Evolutionary conservation across 2,329 filamentous ascomycete species (phyloP).

Genomic region (Xylaria hypoxylon): DNA sequence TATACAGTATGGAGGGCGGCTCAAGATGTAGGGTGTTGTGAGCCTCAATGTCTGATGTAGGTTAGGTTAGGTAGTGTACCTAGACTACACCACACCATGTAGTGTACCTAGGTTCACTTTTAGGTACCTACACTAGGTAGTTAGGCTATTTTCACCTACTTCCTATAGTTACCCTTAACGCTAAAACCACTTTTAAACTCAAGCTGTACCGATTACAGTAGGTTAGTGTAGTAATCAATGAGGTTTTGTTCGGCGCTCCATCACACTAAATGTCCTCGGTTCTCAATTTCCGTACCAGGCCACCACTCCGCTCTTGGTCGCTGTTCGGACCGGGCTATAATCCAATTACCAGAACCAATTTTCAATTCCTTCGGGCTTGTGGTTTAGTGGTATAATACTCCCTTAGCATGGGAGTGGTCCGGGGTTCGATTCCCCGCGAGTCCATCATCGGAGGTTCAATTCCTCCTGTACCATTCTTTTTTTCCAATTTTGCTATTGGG

Average conservation of each 20-base stretch:
- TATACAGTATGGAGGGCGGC: background rate
- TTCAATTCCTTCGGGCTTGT: too few species aligned
- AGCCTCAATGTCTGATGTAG: background rate
- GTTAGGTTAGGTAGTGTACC: too few species aligned
- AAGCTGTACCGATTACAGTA: background rate
- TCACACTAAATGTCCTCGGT: conserved; percentile 7
- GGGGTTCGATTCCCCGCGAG: conserved; percentile 47
- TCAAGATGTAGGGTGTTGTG: background rate
- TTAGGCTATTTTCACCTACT: too few species aligned
- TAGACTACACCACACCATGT: too few species aligned
- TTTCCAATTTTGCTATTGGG: background rate
- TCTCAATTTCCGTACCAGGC: conserved; percentile 26
- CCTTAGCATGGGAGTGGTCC: conserved; percentile 47
- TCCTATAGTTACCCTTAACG: too few species aligned
- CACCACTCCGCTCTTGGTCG: too few species aligned
- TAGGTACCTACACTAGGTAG: too few species aligned
- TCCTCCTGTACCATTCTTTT: conserved; percentile 34
- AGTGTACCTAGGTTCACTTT: too few species aligned
- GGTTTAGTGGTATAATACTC: conserved; percentile 47
- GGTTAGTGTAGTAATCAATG: conserved; percentile 2
- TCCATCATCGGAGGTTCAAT: conserved; percentile 40
- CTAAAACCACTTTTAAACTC: background rate
- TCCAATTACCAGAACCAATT: conserved; percentile 6
- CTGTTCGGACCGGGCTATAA: too few species aligned
- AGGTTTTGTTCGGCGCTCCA: background rate